Conservation (phyloP, 2,329 filamentous ascomycete genomes). For the Fusarium hostae region DNA sequence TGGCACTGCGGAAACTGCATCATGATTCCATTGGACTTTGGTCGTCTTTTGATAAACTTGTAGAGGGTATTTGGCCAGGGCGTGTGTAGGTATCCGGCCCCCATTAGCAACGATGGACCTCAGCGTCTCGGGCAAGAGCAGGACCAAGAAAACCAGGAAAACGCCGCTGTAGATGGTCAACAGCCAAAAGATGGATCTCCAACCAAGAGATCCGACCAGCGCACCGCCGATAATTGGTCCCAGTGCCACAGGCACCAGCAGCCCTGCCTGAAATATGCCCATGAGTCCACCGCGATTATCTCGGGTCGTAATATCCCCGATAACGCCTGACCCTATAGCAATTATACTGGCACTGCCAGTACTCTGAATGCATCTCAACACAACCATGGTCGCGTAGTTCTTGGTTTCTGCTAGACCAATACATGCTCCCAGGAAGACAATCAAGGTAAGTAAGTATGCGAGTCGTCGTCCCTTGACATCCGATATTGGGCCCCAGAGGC, state of each 20-base stretch:
- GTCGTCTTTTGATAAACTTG: slow-evolving; percentile 48
- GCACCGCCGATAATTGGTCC: slow-evolving; percentile 57
- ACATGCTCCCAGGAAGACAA: slow-evolving; percentile 64
- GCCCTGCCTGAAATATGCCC: slow-evolving; percentile 40
- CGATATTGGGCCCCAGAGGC: slow-evolving; percentile 61
- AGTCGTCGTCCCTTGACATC: slow-evolving; percentile 58
- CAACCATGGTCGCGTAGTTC: slow-evolving; percentile 56
- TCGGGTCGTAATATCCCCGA: slow-evolving; percentile 47
- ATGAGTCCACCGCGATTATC: slow-evolving; percentile 47
- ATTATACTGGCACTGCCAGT: slow-evolving; percentile 57
- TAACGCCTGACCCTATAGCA: slow-evolving; percentile 46
- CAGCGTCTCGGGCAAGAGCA: slow-evolving; percentile 26
- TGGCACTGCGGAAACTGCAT: rapidly evolving
- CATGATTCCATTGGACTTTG: slow-evolving; percentile 30
- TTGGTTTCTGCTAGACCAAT: slow-evolving; percentile 56
- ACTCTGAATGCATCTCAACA: slow-evolving; percentile 60
- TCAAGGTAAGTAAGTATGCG: slow-evolving; percentile 58
- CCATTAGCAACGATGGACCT: slow-evolving; percentile 29
- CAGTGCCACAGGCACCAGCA: slow-evolving; percentile 55
- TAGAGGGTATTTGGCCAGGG: slow-evolving; percentile 47
- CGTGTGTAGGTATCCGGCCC: slow-evolving; percentile 56
- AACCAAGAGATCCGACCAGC: slow-evolving; percentile 46
- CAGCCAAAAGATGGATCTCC: slow-evolving; percentile 38
- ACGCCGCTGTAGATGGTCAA: slow-evolving; percentile 26
- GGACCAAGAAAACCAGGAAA: not conserved